Evolutionary conservation across 441 rosid species (phyloP).

Genomic region (Euphorbia celastroides): DNA sequence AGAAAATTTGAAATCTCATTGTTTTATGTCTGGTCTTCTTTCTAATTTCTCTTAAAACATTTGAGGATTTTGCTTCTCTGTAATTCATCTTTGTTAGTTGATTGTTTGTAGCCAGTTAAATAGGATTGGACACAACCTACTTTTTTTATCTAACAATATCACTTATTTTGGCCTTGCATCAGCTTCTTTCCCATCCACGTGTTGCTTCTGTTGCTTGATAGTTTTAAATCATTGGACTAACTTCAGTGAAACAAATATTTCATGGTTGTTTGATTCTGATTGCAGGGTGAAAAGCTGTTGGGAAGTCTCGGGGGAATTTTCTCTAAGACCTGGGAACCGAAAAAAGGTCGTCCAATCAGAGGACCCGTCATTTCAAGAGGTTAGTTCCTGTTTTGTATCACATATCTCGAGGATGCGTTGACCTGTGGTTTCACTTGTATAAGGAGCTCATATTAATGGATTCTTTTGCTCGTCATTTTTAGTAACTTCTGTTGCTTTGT

Average conservation of each 20-base stretch:
- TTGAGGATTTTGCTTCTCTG: background rate
- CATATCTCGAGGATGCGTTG: background rate
- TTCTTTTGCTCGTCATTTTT: background rate
- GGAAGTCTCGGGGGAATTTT: constrained; percentile 91
- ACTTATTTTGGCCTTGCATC: constrained; percentile 3
- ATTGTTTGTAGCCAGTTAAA: background rate
- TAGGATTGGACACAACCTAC: background rate
- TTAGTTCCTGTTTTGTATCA: constrained; percentile 17
- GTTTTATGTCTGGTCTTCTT: background rate
- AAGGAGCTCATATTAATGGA: no score
- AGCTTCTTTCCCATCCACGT: background rate
- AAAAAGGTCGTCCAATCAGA: constrained; percentile 57
- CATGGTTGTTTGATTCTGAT: constrained; percentile 19
- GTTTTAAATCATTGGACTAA: background rate
- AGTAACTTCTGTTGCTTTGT: background rate
- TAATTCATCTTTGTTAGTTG: background rate
- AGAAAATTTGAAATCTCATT: background rate
- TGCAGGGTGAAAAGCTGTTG: constrained; percentile 91
- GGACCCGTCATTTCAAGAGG: constrained; percentile 79
- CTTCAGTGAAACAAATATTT: background rate
- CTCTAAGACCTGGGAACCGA: constrained; percentile 90
- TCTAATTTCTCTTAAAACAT: background rate
- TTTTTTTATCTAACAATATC: background rate
- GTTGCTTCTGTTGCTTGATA: background rate
- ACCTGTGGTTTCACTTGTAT: background rate